phyloP scores from a whole-genome alignment of 768 basidiomycete species.

The Rhodotorula toruloides region DNA sequence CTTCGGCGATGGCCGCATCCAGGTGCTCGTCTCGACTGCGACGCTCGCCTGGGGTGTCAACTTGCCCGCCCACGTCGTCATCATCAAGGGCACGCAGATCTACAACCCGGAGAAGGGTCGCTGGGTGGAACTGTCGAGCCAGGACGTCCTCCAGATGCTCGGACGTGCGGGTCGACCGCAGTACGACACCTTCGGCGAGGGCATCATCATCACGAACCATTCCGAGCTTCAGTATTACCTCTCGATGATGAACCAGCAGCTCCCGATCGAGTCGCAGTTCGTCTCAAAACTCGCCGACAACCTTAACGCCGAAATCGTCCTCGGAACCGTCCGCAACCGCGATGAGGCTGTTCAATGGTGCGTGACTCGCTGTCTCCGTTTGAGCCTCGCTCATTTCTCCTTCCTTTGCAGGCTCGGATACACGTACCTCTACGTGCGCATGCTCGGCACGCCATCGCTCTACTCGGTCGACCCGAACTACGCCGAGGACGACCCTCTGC shows the following conservation, averaged over 20 bases:
- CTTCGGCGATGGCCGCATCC: constrained; percentile 83
- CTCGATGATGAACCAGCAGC: constrained; percentile 88
- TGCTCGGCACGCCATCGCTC: constrained; percentile 79
- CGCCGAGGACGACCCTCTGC: constrained; percentile 69
- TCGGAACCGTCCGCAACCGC: constrained; percentile 87
- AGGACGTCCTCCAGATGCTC: constrained; percentile 97
- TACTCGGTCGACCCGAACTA: constrained; percentile 89
- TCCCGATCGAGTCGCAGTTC: constrained; percentile 95
- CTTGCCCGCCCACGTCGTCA: constrained; percentile 91
- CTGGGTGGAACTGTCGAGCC: constrained; percentile 90
- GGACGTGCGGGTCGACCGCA: constrained; percentile 96
- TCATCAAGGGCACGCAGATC: constrained; percentile 99
- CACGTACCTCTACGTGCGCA: constrained; percentile 69
- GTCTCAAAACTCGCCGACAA: constrained; percentile 89
- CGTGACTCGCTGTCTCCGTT: constrained; percentile 55
- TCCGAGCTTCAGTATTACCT: constrained; percentile 95
- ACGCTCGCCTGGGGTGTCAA: constrained; percentile 99
- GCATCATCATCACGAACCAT: constrained; percentile 97
- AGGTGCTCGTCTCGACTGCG: constrained; percentile 93
- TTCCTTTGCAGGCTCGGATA: constrained; percentile 12
- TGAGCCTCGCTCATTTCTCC: neutral
- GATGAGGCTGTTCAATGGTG: constrained; percentile 99
- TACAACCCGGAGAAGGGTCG: constrained; percentile 98
- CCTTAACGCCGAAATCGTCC: constrained; percentile 91
- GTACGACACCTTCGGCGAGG: constrained; percentile 94